Base-by-base conservation (phyloP, 108 stramenopile genomes). In the Mayamaea pseudoterrestris region DNA sequence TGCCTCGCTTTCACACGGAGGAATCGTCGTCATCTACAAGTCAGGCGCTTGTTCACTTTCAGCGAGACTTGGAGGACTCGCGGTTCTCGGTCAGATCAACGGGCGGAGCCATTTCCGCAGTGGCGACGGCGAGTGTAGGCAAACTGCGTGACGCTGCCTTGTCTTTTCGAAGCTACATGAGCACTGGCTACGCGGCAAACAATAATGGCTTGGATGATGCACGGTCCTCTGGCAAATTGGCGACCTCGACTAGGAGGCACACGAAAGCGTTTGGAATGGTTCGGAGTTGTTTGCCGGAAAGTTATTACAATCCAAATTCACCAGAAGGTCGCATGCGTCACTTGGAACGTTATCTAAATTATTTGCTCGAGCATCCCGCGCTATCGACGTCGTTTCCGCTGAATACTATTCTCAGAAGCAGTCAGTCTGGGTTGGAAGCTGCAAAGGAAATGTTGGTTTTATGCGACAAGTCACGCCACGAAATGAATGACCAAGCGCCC, bases 391-490 rank as follows among this genome's bases (percentile, higher is more conserved):
- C 81, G 11, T 90, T 90, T 62, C 80, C 88, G 17, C 48, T 90
- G 32, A 83, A 83, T 57, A 76, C 77, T 16, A 69, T 85, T 6
- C 41, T 57, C 35, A 51, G 76, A 72, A 78, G 78, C 51, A 90
- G 83, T 44, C 83, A 90, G 62, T 78, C 88, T 22, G 88, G 88
- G 21, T 62, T 90, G 21, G 88, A 85, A 50, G 78, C 78, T 23
- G 80, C 88, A 8, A 85, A 83, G 41, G 65, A 75, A 50, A 66
- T 68, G 6, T 34, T 90, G 41, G 73, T 75, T 14, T 73, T 84
- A 45, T 71, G 80, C 36, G 46, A 58, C 13, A 69, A 65, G 18
- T 48, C 67, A 0, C 49, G 64, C 30, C 71, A 44, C 58, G 44
- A 69, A 40, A 57, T 53, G 32, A 58, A 58, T 48, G 46, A 51